Evolutionary conservation across 176 grass and related monocot genomes (phyloP).

Genomic region (Triticum timopheevii): DNA sequence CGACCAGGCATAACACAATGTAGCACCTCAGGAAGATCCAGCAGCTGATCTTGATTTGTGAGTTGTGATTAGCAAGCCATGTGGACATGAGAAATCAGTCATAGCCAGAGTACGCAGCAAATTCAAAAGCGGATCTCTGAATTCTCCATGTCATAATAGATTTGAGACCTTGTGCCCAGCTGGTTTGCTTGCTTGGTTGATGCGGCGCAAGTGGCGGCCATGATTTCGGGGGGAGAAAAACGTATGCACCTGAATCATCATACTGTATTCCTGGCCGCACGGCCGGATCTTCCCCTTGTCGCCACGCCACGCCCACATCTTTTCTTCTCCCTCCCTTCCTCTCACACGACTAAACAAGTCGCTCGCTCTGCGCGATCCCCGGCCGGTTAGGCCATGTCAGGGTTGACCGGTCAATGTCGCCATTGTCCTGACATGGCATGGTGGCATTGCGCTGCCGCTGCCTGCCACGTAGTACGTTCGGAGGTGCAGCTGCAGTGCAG

Average conservation of each 20-base stretch:
- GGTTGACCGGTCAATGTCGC: conserved; percentile 2
- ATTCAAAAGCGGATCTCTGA: too few relatives aligned
- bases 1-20: too few relatives aligned
- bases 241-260: neutral
- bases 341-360: neutral
- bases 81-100: too few relatives aligned
- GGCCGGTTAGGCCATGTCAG: neutral
- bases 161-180: neutral
- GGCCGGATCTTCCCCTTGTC: conserved; percentile 6
- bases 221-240: neutral
- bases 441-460: neutral
- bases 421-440: too few relatives aligned
- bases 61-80: too few relatives aligned
- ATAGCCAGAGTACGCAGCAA: too few relatives aligned
- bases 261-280: neutral
- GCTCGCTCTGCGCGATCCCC: neutral
- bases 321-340: neutral
- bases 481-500: neutral
- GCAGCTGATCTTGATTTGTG: too few relatives aligned
- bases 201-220: neutral
- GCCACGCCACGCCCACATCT: neutral
- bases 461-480: conserved; percentile 1
- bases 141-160: too few relatives aligned
- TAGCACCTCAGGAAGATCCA: too few relatives aligned
- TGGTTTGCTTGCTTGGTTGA: neutral